Percentiles rank a stretch among this genome's conserved stretches.
Conservation (phyloP, 1,139 yeast genomes). For the Pichia terricola region DNA sequence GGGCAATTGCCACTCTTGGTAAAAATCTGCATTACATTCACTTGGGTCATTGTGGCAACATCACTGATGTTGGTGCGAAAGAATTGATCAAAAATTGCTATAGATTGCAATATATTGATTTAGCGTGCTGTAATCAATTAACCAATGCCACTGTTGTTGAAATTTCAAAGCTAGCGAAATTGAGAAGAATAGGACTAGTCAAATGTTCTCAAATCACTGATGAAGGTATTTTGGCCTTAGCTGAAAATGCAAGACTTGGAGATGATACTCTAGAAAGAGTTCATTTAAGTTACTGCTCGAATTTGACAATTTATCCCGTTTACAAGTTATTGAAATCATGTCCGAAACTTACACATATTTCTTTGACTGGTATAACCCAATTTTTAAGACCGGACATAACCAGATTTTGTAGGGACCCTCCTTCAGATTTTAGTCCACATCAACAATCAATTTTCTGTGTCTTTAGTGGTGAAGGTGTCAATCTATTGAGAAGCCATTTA, state of each 20-base stretch:
- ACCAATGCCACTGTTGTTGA: slow-evolving; percentile 80
- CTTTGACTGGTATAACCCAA: slow-evolving; percentile 82
- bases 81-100: slow-evolving; percentile 70
- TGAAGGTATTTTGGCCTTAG: slow-evolving; percentile 71
- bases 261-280: slow-evolving; percentile 80
- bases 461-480: slow-evolving; percentile 86
- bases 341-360: slow-evolving; percentile 78
- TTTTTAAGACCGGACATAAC: slow-evolving; percentile 81
- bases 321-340: slow-evolving; percentile 69
- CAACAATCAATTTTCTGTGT: slow-evolving; percentile 88
- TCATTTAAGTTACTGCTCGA: slow-evolving; percentile 85
- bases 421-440: slow-evolving; percentile 81
- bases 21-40: slow-evolving; percentile 83
- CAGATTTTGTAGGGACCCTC: slow-evolving; percentile 88
- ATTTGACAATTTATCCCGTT: slow-evolving; percentile 64
- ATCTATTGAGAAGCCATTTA: slow-evolving; percentile 22
- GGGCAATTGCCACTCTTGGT: slow-evolving; percentile 65
- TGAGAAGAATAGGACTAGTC: slow-evolving; percentile 87
- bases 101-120: slow-evolving; percentile 83
- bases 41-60: slow-evolving; percentile 85
- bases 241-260: slow-evolving; percentile 63
- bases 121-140: slow-evolving; percentile 87
- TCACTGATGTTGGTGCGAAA: slow-evolving; percentile 83
- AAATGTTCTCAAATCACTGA: slow-evolving; percentile 87
- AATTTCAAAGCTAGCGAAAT: slow-evolving; percentile 65